Evolutionary conservation across 495 filamentous ascomycete genomes (phyloP).

Genomic region (Talaromyces wortmannii): DNA sequence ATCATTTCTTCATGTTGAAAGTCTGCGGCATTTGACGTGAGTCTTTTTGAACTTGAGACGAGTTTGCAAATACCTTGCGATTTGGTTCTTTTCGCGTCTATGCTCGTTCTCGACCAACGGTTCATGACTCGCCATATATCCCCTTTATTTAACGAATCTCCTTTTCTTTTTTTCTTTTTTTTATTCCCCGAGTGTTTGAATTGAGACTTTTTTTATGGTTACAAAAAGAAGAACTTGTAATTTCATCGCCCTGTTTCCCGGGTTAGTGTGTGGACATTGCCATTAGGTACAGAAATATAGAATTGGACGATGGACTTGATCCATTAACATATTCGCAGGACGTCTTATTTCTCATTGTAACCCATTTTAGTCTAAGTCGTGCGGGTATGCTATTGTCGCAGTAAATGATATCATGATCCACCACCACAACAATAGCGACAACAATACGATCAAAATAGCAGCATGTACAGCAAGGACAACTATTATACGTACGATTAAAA

Average conservation of each 20-base stretch:
- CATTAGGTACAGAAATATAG: neutral
- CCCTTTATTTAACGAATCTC: neutral
- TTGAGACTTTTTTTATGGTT: neutral
- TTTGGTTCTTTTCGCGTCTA: neutral
- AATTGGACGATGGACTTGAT: no score
- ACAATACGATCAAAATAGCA: no score
- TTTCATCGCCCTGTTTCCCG: neutral
- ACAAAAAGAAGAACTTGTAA: neutral
- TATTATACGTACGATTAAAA: no score
- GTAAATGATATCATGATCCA: no score
- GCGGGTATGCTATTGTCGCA: no score
- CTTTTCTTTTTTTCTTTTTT: neutral
- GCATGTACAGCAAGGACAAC: no score
- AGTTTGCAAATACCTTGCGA: neutral
- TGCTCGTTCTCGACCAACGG: neutral
- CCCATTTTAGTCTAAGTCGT: no score
- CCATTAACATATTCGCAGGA: no score
- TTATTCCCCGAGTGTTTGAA: neutral
- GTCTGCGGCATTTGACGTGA: neutral
- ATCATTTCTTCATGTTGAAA: neutral
- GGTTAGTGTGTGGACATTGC: neutral
- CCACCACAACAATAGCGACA: no score
- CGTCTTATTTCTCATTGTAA: no score
- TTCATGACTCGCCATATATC: neutral
- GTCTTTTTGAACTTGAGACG: neutral